Conservation (phyloP, 352 stramenopile species). For the Phytophthora niederhauseri region DNA sequence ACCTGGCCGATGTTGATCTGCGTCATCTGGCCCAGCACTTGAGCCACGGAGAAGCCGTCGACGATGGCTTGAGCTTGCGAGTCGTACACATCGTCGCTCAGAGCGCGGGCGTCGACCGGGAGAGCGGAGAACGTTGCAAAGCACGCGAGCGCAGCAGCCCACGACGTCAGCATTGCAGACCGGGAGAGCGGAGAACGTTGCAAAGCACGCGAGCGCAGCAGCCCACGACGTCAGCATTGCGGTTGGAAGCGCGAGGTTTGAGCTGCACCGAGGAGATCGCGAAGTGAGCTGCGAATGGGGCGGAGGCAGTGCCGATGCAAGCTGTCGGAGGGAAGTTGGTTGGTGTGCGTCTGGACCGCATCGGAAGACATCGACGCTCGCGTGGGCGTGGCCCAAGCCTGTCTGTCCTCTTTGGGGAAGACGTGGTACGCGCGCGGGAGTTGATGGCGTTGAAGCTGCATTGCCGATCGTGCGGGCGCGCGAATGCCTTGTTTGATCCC, state of each 20-base stretch:
- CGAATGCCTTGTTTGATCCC: neutral
- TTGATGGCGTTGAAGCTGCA: conserved; percentile 13
- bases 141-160: conserved; percentile 35
- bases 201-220: conserved; percentile 33
- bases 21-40: conserved; percentile 90
- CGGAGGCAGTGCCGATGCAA: neutral
- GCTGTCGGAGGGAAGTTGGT: neutral
- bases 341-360: conserved; percentile 8
- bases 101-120: conserved; percentile 10
- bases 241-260: conserved; percentile 5
- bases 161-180: conserved; percentile 50
- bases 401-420: conserved; percentile 14
- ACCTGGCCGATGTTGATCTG: conserved; percentile 89
- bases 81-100: conserved; percentile 39
- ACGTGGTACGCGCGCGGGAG: conserved; percentile 20
- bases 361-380: neutral
- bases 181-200: conserved; percentile 25
- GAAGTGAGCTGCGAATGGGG: conserved; percentile 33
- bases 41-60: conserved; percentile 45
- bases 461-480: neutral
- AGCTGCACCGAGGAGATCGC: conserved; percentile 22
- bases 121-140: conserved; percentile 30
- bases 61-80: conserved; percentile 58
- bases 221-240: conserved; percentile 50
- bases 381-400: neutral